Base-by-base conservation (phyloP, 2,329 filamentous ascomycete species). In the Magnaporthales sp. region DNA sequence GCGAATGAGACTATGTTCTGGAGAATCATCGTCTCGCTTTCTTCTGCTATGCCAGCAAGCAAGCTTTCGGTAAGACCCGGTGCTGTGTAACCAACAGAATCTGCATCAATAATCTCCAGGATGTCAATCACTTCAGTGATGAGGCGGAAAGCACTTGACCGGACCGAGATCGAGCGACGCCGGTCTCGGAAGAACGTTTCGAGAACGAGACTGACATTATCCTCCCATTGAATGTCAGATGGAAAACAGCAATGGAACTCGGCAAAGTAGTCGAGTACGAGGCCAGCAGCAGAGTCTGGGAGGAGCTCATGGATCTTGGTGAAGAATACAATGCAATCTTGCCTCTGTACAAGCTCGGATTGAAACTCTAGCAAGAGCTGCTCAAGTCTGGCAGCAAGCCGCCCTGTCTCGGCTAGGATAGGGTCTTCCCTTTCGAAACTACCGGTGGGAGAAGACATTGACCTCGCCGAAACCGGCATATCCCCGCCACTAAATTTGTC, bases 191-290 rank as follows among this genome's bases (percentile, higher is more conserved):
- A 87, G 72, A 92, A 89, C 0, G 83, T 83, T 24, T 84, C 79
- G 19, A 91, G 74, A 1, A 92, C 81, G 29, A 86, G 77, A 19
- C 79, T 78, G 66, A 90, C 80, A 65, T 91, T 90, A 2, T 82
- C 77, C 68, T 89, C 83, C 90, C 90, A 93, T 46, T 85, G 80
- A 62, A 82, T 76, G 70, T 91, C 89, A 0, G 90, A 91, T 2
- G 90, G 90, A 61, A 89, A 89, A 71, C 91, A 90, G 71, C 86
- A 88, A 62, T 89, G 82, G 69, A 90, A 89, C 66, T 91, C 86
- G 66, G 84, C 83, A 69, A 89, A 90, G 73, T 91, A 87, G 61
- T 86, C 83, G 60, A 92, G 82, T 27, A 92, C 83, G 11, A 89
- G 79, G 62, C 83, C 83, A 1, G 85, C 88, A 9, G 86, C 85